Evolutionary conservation across 202 grass and related monocot genomes (phyloP).

Genomic region (Alloteropsis angusta): DNA sequence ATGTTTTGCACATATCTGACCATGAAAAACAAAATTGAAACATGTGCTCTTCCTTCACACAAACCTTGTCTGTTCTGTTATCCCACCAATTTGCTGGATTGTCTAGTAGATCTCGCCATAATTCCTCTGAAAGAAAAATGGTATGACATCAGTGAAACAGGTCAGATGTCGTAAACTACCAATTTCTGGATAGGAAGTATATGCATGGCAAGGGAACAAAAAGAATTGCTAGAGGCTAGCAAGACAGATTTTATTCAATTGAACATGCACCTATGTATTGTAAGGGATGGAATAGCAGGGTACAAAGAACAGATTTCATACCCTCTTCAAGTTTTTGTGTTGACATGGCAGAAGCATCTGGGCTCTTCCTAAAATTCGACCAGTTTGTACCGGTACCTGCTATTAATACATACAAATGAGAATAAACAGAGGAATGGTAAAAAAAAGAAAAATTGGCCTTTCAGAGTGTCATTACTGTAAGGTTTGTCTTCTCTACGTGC

Average conservation of each 20-base stretch:
- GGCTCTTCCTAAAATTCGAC: slow-evolving; percentile 8
- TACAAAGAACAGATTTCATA: neutral
- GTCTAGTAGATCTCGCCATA: slow-evolving; percentile 57
- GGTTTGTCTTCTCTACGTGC: neutral
- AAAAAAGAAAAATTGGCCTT: neutral
- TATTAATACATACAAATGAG: neutral
- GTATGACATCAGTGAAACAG: neutral
- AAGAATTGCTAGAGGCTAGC: neutral
- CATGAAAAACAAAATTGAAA: neutral
- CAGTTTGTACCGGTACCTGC: slow-evolving; percentile 5
- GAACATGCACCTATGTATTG: neutral
- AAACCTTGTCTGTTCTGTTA: slow-evolving; percentile 52
- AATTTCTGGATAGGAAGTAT: no score
- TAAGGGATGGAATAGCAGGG: neutral
- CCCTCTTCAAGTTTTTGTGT: slow-evolving; percentile 32
- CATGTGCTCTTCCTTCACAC: neutral
- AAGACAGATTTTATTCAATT: neutral
- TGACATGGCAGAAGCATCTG: slow-evolving; percentile 5
- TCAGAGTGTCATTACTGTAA: neutral
- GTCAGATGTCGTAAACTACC: neutral
- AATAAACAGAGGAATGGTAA: neutral
- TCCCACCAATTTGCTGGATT: slow-evolving; percentile 78
- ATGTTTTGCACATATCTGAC: neutral
- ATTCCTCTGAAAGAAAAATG: slow-evolving; percentile 33
- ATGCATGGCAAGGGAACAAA: neutral